phyloP scores from a whole-genome alignment of 2,329 filamentous ascomycete genomes.

The Scytalidium lignicola region DNA sequence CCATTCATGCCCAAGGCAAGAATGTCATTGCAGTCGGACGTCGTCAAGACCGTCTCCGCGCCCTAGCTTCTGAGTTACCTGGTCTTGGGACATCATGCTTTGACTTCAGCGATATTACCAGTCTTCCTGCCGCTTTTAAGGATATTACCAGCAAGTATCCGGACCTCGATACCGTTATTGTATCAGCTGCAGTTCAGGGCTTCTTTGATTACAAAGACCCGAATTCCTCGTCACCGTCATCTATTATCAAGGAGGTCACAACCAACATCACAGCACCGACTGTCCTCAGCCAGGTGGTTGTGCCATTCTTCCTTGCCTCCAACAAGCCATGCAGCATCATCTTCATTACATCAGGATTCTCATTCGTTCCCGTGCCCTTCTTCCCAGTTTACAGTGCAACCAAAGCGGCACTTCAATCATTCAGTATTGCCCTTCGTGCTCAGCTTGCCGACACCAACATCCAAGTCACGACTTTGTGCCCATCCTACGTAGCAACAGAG shows the following conservation, averaged over 20 bases:
- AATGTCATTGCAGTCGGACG: constrained; percentile 16
- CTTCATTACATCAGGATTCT: constrained; percentile 26
- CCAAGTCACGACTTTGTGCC: constrained; percentile 30
- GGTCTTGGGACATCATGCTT: constrained; percentile 24
- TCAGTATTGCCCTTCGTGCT: constrained; percentile 23
- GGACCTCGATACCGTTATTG: constrained; percentile 28
- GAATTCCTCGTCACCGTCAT: constrained; percentile 11
- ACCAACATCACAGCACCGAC: constrained; percentile 26
- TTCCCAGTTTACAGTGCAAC: constrained; percentile 30
- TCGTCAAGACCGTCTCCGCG: constrained; percentile 15
- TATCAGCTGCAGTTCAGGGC: constrained; percentile 27
- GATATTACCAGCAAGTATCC: constrained; percentile 17
- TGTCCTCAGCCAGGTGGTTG: constrained; percentile 23
- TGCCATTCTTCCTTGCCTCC: constrained; percentile 22
- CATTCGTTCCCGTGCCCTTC: constrained; percentile 21
- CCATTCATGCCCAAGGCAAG: constrained; percentile 13
- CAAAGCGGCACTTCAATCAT: constrained; percentile 28
- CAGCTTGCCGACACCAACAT: constrained; percentile 25
- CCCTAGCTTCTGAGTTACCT: constrained; percentile 21
- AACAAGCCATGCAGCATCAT: constrained; percentile 20
- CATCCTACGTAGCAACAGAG: constrained; percentile 32
- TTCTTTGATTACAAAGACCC: constrained; percentile 19
- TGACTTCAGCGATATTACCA: constrained; percentile 10
- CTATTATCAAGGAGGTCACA: constrained; percentile 9
- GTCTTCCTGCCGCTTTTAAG: constrained; percentile 7